Base-by-base conservation (phyloP, 2,329 filamentous ascomycete genomes). In the Bipolaris bicolor region DNA sequence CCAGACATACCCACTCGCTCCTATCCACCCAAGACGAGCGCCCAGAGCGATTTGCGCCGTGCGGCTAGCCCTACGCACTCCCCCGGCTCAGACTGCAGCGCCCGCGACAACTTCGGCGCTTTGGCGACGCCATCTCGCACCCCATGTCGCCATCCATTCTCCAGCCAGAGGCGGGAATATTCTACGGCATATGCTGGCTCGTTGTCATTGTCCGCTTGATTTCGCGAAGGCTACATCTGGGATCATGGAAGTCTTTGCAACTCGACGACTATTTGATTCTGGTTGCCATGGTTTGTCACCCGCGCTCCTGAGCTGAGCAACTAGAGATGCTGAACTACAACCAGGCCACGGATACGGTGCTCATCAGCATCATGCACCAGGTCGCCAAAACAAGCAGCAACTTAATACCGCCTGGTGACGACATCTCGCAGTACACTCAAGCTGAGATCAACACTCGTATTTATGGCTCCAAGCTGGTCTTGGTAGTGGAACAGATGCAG, bases 401-500 rank as follows among this genome's bases (percentile, higher is more conserved):
- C 37, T 67, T 78, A 29, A 71, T 77, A 24, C 66, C 68, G 5
- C 74, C 74, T 5, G 68, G 61, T 31, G 67, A 70, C 20, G 69
- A 76, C 43, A 64, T 73, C 5, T 66, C 69, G 1, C 44, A 56
- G 4, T 75, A 76, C 26, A 68, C 66, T 15, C 69, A 76, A 0
- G 61, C 77, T 2, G 78, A 80, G 7, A 75, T 79, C n/a, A 49
- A 70, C 0, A 61, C 67, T 26, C 80, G 82, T 13, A 72, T 83
- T 4, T 80, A 77, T 47, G 84, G 84, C n/a, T 84, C 82, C 64
- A 84, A 84, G 62, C 78, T 84, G 65, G 81, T 83, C 1, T 73
- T 86, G 51, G 80, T 81, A 0, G 79, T 82, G 13, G 84, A 86
- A 61, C 78, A 84, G 55, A 82, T 81, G 64, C 83, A 83, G 61